Conservation (phyloP, 2,329 filamentous ascomycete genomes). For the Colletotrichum kahawae region DNA sequence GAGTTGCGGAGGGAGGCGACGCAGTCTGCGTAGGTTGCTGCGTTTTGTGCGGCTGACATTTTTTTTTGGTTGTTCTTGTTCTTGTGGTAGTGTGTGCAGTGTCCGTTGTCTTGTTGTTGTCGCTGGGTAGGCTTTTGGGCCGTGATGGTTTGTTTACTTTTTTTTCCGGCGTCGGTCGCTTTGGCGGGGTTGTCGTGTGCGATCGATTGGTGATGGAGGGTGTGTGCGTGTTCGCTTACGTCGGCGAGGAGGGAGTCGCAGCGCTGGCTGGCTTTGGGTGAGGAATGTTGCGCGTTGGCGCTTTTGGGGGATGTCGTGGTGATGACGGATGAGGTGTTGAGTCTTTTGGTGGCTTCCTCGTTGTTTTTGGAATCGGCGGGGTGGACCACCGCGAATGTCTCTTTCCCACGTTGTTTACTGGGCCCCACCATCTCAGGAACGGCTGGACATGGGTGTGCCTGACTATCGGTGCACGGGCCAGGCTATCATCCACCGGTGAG, state of each 20-base stretch:
- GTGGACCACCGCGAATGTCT: neutral
- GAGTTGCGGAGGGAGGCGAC: constrained; percentile 64
- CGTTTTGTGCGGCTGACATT: constrained; percentile 4
- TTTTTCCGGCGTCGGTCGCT: neutral
- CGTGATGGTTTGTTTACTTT: neutral
- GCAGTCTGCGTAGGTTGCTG: constrained; percentile 57
- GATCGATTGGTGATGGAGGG: neutral
- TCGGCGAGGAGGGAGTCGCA: neutral
- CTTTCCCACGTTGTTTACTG: constrained; percentile 3
- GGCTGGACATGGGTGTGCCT: neutral
- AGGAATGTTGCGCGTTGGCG: neutral
- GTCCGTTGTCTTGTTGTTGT: neutral
- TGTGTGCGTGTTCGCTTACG: neutral
- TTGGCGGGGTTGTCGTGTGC: neutral
- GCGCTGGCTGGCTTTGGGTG: neutral
- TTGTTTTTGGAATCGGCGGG: neutral
- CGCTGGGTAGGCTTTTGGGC: neutral
- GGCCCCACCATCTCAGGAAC: neutral
- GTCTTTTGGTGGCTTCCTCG: neutral
- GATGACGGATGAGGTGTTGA: neutral
- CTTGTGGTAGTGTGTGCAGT: neutral
- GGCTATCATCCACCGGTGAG: neutral
- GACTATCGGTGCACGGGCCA: neutral
- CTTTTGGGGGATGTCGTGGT: neutral
- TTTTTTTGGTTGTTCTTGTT: too few species aligned